A percentile compares a stretch with the other conserved stretches of the same genome.
phyloP scores from a whole-genome alignment of 768 basidiomycete genomes.

The Pleurotus eryngii region DNA sequence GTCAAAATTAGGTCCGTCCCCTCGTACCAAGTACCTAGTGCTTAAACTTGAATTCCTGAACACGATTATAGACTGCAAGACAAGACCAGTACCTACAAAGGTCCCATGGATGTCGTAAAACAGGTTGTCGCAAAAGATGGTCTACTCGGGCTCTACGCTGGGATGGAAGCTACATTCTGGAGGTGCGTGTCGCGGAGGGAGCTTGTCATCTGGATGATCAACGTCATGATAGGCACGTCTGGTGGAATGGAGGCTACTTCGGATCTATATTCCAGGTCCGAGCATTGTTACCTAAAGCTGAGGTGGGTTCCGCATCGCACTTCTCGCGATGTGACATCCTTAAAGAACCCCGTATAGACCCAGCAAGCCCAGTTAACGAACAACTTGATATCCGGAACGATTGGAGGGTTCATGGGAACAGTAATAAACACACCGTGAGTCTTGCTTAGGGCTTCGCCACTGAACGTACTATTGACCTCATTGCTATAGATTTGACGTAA shows the following conservation, averaged over 20 bases:
- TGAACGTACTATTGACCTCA: not conserved
- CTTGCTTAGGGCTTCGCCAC: not conserved
- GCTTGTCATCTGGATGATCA: not conserved
- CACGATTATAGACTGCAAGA: conserved; percentile 70
- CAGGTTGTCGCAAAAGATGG: conserved; percentile 79
- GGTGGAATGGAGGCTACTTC: conserved; percentile 97
- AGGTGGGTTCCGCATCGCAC: conserved; percentile 43
- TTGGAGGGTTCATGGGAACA: conserved; percentile 91
- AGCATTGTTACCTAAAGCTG: conserved; percentile 75
- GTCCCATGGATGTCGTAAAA: conserved; percentile 88
- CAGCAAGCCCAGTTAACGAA: conserved; percentile 73
- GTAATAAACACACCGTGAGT: conserved; percentile 87
- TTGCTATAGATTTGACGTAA: conserved; percentile 30
- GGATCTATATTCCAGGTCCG: conserved; percentile 88
- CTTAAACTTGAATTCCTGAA: no score
- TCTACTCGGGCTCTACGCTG: conserved; percentile 80
- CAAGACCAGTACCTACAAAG: conserved; percentile 84
- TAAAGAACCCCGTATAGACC: conserved; percentile 35
- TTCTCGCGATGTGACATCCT: no score
- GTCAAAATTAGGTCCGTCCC: conserved; percentile 75
- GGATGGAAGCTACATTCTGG: conserved; percentile 99
- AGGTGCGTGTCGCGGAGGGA: conserved; percentile 45
- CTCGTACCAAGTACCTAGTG: not conserved
- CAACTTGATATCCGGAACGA: conserved; percentile 86
- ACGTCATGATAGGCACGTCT: conserved; percentile 55